Percentiles rank a stretch among this genome's conserved stretches.
Conservation (phyloP, 1,284 basidiomycete genomes). For the Volvariella volvacea region DNA sequence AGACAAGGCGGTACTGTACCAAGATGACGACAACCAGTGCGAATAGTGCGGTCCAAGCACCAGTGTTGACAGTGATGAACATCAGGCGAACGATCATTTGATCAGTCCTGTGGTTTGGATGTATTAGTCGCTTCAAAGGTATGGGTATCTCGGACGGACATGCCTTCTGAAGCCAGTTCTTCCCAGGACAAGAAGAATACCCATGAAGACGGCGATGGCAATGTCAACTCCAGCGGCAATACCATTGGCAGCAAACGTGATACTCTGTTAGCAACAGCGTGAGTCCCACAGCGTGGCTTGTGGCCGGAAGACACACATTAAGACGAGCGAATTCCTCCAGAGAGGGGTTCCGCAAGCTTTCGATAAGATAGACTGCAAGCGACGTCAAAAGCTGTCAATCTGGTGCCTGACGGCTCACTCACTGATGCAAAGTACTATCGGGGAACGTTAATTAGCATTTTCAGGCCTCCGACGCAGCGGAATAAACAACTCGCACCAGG, state of each 20-base stretch:
- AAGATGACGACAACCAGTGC: constrained; percentile 12
- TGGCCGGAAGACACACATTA: too few relatives aligned
- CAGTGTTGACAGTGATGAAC: constrained; percentile 14
- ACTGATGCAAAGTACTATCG: background rate
- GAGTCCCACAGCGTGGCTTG: too few relatives aligned
- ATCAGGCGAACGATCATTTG: constrained; percentile 12
- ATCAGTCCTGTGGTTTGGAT: constrained; percentile 9
- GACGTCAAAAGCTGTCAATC: too few relatives aligned
- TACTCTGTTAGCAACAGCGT: background rate
- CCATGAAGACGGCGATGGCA: background rate
- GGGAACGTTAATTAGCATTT: background rate
- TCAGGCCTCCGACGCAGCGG: background rate
- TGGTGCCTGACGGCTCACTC: too few relatives aligned
- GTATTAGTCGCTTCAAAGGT: constrained; percentile 6
- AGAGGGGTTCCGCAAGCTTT: background rate
- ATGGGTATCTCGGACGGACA: background rate
- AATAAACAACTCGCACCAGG: background rate
- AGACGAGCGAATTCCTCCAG: background rate
- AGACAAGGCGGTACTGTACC: constrained; percentile 9
- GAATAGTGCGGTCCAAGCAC: constrained; percentile 15
- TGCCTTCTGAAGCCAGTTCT: constrained; percentile 1
- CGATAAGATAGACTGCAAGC: too few relatives aligned
- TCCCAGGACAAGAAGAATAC: background rate
- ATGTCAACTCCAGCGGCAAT: background rate
- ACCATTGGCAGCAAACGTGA: background rate